These are phyloP conservation scores for Davidsoniella virescens DNA, from an alignment of 2,329 filamentous ascomycete genomes.

Conservation along the genomic window DNA sequence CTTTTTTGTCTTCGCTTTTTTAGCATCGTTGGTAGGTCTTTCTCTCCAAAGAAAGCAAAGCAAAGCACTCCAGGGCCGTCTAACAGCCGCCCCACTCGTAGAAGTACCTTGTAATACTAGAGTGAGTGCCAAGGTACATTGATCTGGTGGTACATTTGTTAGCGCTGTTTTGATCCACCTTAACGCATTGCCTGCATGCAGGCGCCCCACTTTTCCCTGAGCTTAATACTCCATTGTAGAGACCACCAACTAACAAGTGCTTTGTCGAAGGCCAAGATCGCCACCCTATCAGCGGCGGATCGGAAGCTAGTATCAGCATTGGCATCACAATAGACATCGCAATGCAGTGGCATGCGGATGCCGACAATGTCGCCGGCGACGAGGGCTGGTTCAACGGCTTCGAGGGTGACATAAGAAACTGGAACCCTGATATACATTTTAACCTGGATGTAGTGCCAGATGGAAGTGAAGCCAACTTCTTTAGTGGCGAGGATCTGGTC, in stretches of 20 bases:
- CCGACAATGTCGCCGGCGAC: not conserved
- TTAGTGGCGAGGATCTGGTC: not conserved
- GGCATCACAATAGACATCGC: not conserved
- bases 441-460: not conserved
- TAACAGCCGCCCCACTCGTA: not conserved
- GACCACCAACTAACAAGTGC: not conserved
- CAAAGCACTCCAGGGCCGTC: too few species aligned
- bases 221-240: not conserved
- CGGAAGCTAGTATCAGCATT: not conserved
- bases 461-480: not conserved
- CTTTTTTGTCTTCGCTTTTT: too few species aligned
- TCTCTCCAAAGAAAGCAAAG: too few species aligned
- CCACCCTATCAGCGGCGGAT: too few species aligned
- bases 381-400: constrained; percentile 7
- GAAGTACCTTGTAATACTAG: constrained; percentile 4
- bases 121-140: constrained; percentile 2
- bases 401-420: not conserved
- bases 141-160: not conserved
- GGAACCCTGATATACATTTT: not conserved
- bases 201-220: not conserved
- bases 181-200: not conserved
- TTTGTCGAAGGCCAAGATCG: not conserved
- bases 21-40: too few species aligned
- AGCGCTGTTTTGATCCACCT: not conserved
- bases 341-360: constrained; percentile 6